A percentile compares a stretch with the other conserved stretches of the same genome.
phyloP scores from a whole-genome alignment of 2,329 filamentous ascomycete genomes.

The Cladophialophora carrionii region DNA sequence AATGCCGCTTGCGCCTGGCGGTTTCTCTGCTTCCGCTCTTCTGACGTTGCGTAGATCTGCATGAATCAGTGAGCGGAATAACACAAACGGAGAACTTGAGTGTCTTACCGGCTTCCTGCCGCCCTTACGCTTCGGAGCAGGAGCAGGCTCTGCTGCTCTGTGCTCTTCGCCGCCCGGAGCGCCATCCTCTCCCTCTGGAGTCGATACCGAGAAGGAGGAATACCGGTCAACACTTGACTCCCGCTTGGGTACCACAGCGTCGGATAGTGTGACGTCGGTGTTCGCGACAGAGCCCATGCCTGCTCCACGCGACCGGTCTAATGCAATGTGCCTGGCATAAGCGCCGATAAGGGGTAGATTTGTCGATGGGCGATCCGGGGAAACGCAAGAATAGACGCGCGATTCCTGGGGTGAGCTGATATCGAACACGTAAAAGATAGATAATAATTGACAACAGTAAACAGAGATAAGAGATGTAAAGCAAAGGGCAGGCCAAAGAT shows the following conservation, averaged over 20 bases:
- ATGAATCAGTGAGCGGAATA: constrained; percentile 12
- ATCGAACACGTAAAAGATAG: constrained; percentile 36
- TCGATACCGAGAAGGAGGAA: constrained; percentile 51
- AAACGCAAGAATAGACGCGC: constrained; percentile 28
- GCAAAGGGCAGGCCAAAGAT: constrained; percentile 34
- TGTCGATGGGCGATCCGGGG: constrained; percentile 22
- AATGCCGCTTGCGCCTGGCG: constrained; percentile 97
- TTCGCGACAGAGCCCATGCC: constrained; percentile 52
- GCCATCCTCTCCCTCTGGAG: constrained; percentile 51
- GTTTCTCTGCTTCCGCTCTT: constrained; percentile 97
- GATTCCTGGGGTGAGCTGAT: constrained; percentile 28
- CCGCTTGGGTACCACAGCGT: constrained; percentile 49
- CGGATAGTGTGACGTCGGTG: constrained; percentile 47
- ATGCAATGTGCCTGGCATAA: constrained; percentile 39
- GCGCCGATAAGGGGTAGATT: constrained; percentile 27
- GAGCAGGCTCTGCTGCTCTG: constrained; percentile 47
- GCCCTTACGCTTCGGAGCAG: constrained; percentile 86
- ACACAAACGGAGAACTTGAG: too few relatives aligned
- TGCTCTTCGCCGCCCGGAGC: constrained; percentile 33
- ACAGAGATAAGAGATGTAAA: constrained; percentile 39
- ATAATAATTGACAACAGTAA: constrained; percentile 38
- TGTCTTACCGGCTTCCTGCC: constrained; percentile 88
- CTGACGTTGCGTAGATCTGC: constrained; percentile 97
- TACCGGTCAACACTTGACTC: constrained; percentile 50
- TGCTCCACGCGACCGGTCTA: constrained; percentile 35